Evolutionary conservation across 768 basidiomycete genomes (phyloP), one percentile per base, ranked within the genome.

Genomic region (Suillus luteus): DNA sequence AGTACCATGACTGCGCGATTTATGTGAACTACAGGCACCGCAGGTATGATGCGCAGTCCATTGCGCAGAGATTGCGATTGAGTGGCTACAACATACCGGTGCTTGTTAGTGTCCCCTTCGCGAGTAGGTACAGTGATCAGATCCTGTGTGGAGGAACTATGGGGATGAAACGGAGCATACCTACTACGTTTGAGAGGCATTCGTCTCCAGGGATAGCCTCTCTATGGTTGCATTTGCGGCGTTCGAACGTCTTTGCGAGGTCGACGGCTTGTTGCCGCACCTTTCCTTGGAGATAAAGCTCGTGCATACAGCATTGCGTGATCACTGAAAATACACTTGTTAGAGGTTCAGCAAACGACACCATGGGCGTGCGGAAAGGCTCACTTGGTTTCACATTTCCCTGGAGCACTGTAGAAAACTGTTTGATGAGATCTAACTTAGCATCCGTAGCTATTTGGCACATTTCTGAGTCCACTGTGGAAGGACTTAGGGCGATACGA

Each of bases 281-380:
- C 64, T 83, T 86, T 14, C 94, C 95, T 62, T 90, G 85, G 3
- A 94, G 83, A 78, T 99, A 99, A 2, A 99, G 83, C 72, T 94
- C 93, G 68, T 95, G 89, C 48, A 99, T 95, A 73, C 90, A 96
- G 75, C 97, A 99, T 73, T 99, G 96, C 0, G 97, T 98, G 75
- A 99, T 98, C 96, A 99, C 97, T 98, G 68, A 68, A 76, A 76
- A 78, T 78, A 81, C 80, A 78, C 78, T 77, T 73, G 82, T 79
- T 71, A 78, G 73, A 61, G 52, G 22, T 58, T 58, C 24, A 37
- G n/a, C 22, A 65, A 55, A 15, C 55, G 66, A 59, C 71, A 65
- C 22, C 8, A 38, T 6, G 46, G 55, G 35, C 52, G 51, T 62
- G 49, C 33, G 44, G 43, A 61, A 55, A 62, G 62, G 61, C 95